Conservation (phyloP, 139 green algal genomes). For the Prasinococcaceae sp. region DNA sequence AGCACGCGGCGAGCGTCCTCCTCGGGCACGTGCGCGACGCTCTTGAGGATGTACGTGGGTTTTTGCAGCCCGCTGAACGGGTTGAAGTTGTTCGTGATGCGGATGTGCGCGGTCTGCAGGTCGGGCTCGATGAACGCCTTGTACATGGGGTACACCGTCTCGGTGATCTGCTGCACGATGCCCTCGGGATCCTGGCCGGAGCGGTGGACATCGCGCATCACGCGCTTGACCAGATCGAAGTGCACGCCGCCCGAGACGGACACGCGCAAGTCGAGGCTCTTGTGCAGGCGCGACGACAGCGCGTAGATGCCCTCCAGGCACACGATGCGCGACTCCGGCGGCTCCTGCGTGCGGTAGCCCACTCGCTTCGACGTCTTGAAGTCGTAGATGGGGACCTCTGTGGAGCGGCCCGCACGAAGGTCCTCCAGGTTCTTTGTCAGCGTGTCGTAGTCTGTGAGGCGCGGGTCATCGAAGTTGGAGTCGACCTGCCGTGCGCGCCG, state of each 20-base stretch:
- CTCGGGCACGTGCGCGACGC: conserved; percentile 29
- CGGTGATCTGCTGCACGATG: conserved; percentile 84
- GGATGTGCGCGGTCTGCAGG: conserved; percentile 74
- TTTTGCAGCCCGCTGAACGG: conserved; percentile 91
- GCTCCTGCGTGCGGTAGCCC: conserved; percentile 50
- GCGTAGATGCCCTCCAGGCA: conserved; percentile 95
- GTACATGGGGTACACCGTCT: conserved; percentile 93
- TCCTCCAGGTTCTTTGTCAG: conserved; percentile 73
- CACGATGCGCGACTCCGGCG: conserved; percentile 56
- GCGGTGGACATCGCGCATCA: conserved; percentile 85
- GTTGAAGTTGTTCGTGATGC: conserved; percentile 92
- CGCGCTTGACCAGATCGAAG: conserved; percentile 94
- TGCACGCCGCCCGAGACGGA: conserved; percentile 83
- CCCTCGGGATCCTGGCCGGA: conserved; percentile 74
- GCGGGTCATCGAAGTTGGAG: conserved; percentile 86
- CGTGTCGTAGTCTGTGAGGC: conserved; percentile 85
- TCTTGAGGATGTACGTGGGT: conserved; percentile 90
- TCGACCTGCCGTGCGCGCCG: no score
- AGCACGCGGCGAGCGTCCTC: conserved; percentile 31
- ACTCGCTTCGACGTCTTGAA: conserved; percentile 70
- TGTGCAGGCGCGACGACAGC: conserved; percentile 52
- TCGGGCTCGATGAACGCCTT: conserved; percentile 94
- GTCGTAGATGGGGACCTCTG: conserved; percentile 83
- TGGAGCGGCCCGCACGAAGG: conserved; percentile 47
- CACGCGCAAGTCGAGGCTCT: conserved; percentile 71